Percentiles rank a stretch among this genome's conserved stretches.
Evolutionary conservation across 768 basidiomycete species (phyloP).

Genomic region (Vishniacozyma victoriae): DNA sequence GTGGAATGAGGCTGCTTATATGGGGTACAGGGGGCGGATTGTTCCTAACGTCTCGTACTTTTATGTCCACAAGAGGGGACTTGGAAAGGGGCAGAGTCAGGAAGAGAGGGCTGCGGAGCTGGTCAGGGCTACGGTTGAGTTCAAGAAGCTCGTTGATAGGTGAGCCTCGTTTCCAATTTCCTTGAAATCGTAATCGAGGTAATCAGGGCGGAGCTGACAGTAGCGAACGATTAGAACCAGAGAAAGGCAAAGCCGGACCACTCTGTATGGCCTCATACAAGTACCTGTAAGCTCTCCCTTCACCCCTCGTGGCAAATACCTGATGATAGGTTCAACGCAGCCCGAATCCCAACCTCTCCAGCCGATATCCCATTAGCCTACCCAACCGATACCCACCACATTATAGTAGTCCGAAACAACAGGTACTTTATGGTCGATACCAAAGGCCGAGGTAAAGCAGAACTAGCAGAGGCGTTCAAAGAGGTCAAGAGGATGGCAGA

Average conservation of each 20-base stretch:
- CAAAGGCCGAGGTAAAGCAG: constrained; percentile 57
- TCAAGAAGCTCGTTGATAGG: constrained; percentile 77
- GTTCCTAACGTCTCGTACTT: constrained; percentile 92
- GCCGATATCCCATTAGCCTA: constrained; percentile 80
- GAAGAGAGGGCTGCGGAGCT: constrained; percentile 73
- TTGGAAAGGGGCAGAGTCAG: constrained; percentile 47
- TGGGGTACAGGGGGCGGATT: constrained; percentile 82
- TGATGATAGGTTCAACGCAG: constrained; percentile 68
- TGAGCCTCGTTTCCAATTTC: constrained; percentile 45
- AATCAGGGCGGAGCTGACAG: not conserved
- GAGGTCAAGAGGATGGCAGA: constrained; percentile 77
- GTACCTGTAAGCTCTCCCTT: constrained; percentile 60
- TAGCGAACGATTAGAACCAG: constrained; percentile 76
- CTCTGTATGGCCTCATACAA: constrained; percentile 92
- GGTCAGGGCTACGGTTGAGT: constrained; percentile 76
- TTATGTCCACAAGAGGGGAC: constrained; percentile 77
- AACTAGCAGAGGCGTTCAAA: constrained; percentile 60
- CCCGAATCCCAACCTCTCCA: constrained; percentile 76
- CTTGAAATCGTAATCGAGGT: not conserved
- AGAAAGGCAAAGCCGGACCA: constrained; percentile 65
- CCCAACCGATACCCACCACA: constrained; percentile 72
- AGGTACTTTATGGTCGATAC: constrained; percentile 80
- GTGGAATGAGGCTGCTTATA: constrained; percentile 94
- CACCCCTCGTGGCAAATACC: not conserved
- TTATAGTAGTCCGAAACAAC: constrained; percentile 86